These are phyloP conservation scores for Xylaria sp. DNA, from an alignment of 2,329 filamentous ascomycete species.

Conservation along the genomic window DNA sequence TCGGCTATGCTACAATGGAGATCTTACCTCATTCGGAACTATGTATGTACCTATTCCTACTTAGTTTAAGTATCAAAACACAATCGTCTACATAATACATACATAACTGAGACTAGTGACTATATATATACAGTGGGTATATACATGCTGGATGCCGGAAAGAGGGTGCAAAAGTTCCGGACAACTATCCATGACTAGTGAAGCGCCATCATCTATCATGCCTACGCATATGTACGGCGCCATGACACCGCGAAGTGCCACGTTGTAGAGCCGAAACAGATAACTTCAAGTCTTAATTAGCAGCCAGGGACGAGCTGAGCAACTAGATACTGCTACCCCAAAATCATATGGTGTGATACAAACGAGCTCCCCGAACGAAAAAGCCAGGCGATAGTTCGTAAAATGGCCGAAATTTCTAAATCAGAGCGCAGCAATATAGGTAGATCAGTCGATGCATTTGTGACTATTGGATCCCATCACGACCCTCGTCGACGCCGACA, in stretches of 20 bases:
- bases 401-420: not conserved
- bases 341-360: not conserved
- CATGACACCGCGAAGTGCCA: conserved; percentile 33
- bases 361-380: not conserved
- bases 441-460: conserved; percentile 1
- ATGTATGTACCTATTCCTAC: conserved; percentile 14
- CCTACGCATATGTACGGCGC: conserved; percentile 14
- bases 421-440: not conserved
- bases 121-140: conserved; percentile 6
- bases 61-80: not conserved
- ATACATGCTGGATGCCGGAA: conserved; percentile 12
- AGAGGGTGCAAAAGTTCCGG: conserved; percentile 29
- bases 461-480: conserved; percentile 1
- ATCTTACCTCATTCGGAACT: conserved; percentile 24
- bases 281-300: conserved; percentile 16
- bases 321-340: conserved; percentile 5
- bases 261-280: conserved; percentile 35
- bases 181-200: conserved; percentile 24
- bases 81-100: not conserved
- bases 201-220: conserved; percentile 25
- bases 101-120: too few relatives aligned
- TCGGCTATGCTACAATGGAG: conserved; percentile 5
- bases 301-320: conserved; percentile 26
- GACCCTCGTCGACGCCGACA: conserved; percentile 4
- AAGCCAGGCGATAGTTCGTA: not conserved